These are phyloP conservation scores for Dactylellina parvicollis DNA, from an alignment of 2,329 filamentous ascomycete genomes.

Conservation along the genomic window DNA sequence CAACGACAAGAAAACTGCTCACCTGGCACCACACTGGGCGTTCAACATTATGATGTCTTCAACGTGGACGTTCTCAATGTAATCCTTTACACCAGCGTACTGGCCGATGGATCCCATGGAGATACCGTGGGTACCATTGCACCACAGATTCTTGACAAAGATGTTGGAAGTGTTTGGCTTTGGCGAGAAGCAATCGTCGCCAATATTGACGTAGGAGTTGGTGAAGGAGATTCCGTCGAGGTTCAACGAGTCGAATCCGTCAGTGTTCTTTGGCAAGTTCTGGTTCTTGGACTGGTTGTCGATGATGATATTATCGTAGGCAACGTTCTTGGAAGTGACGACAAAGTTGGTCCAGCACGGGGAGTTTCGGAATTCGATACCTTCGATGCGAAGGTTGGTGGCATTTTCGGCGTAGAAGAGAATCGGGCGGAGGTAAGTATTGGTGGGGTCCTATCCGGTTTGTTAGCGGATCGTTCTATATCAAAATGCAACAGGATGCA, in stretches of 20 bases:
- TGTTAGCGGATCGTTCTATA: constrained; percentile 8
- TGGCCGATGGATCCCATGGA: constrained; percentile 71
- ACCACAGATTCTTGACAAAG: constrained; percentile 70
- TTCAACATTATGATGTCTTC: constrained; percentile 70
- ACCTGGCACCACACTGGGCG: constrained; percentile 60
- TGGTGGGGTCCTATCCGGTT: constrained; percentile 63
- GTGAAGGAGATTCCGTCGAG: constrained; percentile 67
- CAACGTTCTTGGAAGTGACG: constrained; percentile 68
- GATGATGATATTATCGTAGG: constrained; percentile 67
- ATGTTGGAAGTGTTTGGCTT: constrained; percentile 71
- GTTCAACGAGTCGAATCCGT: constrained; percentile 72
- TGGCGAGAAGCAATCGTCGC: constrained; percentile 71
- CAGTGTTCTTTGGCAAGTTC: constrained; percentile 69
- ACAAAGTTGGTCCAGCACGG: constrained; percentile 74
- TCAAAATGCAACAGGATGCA: constrained; percentile 11
- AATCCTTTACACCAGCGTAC: constrained; percentile 67
- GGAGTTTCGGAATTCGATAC: constrained; percentile 70
- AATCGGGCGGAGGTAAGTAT: constrained; percentile 69
- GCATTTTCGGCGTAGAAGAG: constrained; percentile 72
- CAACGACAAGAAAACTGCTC: not conserved
- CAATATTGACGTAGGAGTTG: constrained; percentile 67
- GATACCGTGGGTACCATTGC: constrained; percentile 69
- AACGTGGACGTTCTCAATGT: constrained; percentile 69
- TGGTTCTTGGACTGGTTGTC: constrained; percentile 67
- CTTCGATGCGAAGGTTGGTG: constrained; percentile 68